phyloP scores from a whole-genome alignment of 1,284 basidiomycete species.

The Ustilago sp. region DNA sequence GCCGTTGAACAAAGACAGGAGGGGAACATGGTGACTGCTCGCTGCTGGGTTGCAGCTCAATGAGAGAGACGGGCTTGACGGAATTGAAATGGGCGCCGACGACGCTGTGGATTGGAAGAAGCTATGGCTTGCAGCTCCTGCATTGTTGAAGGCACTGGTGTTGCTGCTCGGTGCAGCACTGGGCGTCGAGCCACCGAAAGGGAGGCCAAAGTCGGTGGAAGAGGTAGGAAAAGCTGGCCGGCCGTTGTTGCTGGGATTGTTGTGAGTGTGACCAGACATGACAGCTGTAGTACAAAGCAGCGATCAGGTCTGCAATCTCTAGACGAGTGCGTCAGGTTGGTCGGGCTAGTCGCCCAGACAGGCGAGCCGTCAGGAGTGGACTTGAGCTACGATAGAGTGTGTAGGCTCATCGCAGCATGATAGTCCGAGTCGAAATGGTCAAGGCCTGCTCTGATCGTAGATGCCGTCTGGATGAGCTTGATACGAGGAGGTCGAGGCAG shows the following conservation, averaged over 20 bases:
- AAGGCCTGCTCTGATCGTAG: background rate
- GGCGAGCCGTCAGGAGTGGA: background rate
- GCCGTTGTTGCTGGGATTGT: constrained; percentile 3
- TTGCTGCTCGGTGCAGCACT: background rate
- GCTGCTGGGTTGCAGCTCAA: constrained; percentile 12
- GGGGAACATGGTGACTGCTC: constrained; percentile 10
- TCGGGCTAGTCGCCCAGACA: background rate
- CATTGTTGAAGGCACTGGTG: constrained; percentile 9
- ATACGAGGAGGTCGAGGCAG: background rate
- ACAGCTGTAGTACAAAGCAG: background rate
- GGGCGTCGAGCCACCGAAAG: constrained; percentile 16
- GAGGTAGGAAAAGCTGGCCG: constrained; percentile 37
- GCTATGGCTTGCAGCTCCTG: constrained; percentile 5
- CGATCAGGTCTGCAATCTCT: background rate
- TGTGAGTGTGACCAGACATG: constrained; percentile 17
- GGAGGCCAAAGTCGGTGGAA: constrained; percentile 49
- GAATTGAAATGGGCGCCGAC: constrained; percentile 36
- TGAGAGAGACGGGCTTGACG: constrained; percentile 29
- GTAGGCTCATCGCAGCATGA: background rate
- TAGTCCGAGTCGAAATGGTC: background rate
- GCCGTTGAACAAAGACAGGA: constrained; percentile 17
- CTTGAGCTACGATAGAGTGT: background rate
- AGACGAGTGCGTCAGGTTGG: background rate
- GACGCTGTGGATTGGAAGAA: constrained; percentile 24
- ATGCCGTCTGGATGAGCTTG: background rate